phyloP scores from a whole-genome alignment of 192 early-diverging fungal genomes.

The Gamsiella multidivaricata region DNA sequence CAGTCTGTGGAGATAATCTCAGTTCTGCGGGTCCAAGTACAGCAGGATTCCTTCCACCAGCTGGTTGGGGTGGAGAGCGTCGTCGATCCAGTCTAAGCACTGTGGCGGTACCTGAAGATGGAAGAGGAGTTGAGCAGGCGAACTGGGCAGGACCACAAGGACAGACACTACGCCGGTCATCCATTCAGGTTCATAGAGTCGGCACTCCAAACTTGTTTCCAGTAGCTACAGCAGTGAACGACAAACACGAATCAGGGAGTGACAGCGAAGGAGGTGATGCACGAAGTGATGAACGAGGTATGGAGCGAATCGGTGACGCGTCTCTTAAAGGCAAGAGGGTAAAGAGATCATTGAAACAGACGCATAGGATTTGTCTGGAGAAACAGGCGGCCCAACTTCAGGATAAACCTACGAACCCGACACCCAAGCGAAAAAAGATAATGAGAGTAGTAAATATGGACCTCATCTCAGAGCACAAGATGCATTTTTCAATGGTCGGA shows the following conservation, averaged over 20 bases:
- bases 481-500: constrained; percentile 33
- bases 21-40: constrained; percentile 32
- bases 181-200: constrained; percentile 14
- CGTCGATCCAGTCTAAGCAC: constrained; percentile 43
- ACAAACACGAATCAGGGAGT: background rate
- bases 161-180: constrained; percentile 22
- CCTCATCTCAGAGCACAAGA: constrained; percentile 14
- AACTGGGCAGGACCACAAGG: constrained; percentile 22
- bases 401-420: background rate
- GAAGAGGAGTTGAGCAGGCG: constrained; percentile 9
- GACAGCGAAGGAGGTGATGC: constrained; percentile 19
- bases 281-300: constrained; percentile 34
- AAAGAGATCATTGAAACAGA: constrained; percentile 1
- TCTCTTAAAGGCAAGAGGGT: background rate
- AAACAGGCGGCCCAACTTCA: background rate
- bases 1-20: constrained; percentile 14
- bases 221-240: background rate
- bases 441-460: background rate
- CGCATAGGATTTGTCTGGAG: constrained; percentile 17
- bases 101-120: constrained; percentile 32
- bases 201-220: background rate
- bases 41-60: constrained; percentile 32
- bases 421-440: background rate
- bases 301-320: background rate
- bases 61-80: constrained; percentile 39